Evolutionary conservation across 495 filamentous ascomycete genomes (phyloP).

Genomic region (Penicillium coffeae): DNA sequence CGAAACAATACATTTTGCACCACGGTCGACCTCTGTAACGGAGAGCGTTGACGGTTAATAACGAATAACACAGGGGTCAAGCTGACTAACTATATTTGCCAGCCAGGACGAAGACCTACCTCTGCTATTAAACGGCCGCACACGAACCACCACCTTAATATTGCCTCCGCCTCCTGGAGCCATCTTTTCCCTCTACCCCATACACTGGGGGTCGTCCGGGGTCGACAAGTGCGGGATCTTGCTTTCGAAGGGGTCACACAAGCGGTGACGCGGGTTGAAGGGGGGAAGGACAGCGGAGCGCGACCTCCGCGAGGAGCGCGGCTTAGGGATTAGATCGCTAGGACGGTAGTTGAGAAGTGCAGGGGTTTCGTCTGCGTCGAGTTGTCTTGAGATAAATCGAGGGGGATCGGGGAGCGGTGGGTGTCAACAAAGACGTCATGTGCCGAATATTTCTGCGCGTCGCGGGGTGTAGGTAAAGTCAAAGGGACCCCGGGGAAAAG

Average conservation of each 20-base stretch:
- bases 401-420: slow-evolving; percentile 15
- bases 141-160: slow-evolving; percentile 99
- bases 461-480: slow-evolving; percentile 18
- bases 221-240: slow-evolving; percentile 8
- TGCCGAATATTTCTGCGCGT: slow-evolving; percentile 30
- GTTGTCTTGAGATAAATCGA: background rate
- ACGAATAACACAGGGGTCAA: background rate
- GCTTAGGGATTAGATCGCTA: slow-evolving; percentile 19
- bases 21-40: slow-evolving; percentile 72
- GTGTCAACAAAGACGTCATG: slow-evolving; percentile 48
- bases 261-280: slow-evolving; percentile 22
- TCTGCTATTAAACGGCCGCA: slow-evolving; percentile 88
- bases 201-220: slow-evolving; percentile 26
- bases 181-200: slow-evolving; percentile 52
- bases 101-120: slow-evolving; percentile 52
- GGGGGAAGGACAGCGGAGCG: slow-evolving; percentile 23
- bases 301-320: slow-evolving; percentile 41
- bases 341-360: background rate
- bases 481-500: background rate
- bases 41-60: background rate
- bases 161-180: slow-evolving; percentile 83
- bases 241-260: slow-evolving; percentile 14
- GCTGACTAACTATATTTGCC: background rate
- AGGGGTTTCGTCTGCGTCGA: slow-evolving; percentile 6
- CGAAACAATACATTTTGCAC: slow-evolving; percentile 95